Evolutionary conservation across 345 rosid species (phyloP), one percentile per base, ranked within the genome.

Genomic region (Theobroma cacao): DNA sequence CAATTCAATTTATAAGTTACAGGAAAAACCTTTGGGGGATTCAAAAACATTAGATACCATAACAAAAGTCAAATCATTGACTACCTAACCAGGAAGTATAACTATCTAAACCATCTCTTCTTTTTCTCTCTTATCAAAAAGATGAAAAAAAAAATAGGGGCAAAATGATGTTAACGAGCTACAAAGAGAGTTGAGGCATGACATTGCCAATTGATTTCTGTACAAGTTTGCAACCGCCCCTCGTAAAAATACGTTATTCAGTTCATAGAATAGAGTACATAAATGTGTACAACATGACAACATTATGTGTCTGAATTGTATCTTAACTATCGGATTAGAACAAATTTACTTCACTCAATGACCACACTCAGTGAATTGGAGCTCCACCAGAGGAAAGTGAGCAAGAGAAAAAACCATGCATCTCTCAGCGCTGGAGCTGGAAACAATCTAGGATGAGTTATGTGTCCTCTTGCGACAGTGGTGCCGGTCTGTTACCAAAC

Each of bases 381-480:
- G 64, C 75, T 58, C 75, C 75, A 55, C 10, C 12, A 17, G 75
- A 61, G 34, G 53, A 53, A 52, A 53, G 41, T 26, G 43, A 41
- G 7, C 36, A 43, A 48, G 45, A 60, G 13, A 61, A 41, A 52
- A 55, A 20, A 41, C 5, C 72, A 59, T 26, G 71, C 9, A 55
- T 52, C 30, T 28, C n/a, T 3, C 52, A 5, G 31, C 17, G 14
- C 26, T 24, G 65, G 48, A 56, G 83, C 64, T 80, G 71, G 58
- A 45, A 62, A 47, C 11, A 62, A 78, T 83, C 45, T 77, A 78
- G 1, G 81, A 77, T 14, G 81, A 82, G 75, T 70, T 80, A 59
- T 73, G 85, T 1, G 56, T n/a, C 80, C 91, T 86, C 79, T 91
- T 91, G 17, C 84, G 76, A 5, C 85, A 68, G 56, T 60, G 80